Base-by-base conservation (phyloP, 495 filamentous ascomycete species). In the Penicillium parvum region DNA sequence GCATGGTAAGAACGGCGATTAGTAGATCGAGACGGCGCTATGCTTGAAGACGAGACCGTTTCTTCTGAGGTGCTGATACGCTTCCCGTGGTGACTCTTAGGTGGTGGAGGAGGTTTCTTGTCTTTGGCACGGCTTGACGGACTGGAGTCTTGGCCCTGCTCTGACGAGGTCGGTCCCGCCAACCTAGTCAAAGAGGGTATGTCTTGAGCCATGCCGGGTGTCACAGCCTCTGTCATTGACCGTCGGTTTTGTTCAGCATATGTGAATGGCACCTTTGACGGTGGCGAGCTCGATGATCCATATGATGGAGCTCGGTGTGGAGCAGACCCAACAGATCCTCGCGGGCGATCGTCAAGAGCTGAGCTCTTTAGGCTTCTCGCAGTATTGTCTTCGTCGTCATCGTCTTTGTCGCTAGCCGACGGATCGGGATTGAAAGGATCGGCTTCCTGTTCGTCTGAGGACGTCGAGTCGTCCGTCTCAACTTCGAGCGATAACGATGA, bases 71-170 rank as follows among this genome's bases (percentile, higher is more conserved):
- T 22, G 47, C 67, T 77, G 30, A 87, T 84, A n/a, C 78, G 63
- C 56, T 81, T 84, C 5, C 84, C 84, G 63, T 85, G 83, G 41
- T 82, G 76, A 28, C 73, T 82, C 51, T 66, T 81, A 2, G 83
- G 82, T 17, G 78, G 74, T 11, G 79, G 78, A 7, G 78, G 75
- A 11, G 72, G 70, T 44, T 69, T 69, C 50, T 69, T 72, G 26
- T 64, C 46, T 56, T 56, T 43, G 29, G 53, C 29, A 25, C 57
- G 57, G 49, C 49, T 61, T 11, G 46, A 45, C 10, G 61, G 64
- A 12, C 64, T 69, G 14, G 63, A 58, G 25, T 63, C 64, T 40
- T 67, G 64, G 4, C 66, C 61, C 21, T 47, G 32, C 7, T 66
- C 58, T 33, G 54, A 47, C 29, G 54, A 41, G 2, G 63, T 65